Percentiles rank a stretch among this genome's conserved stretches.
phyloP scores from a whole-genome alignment of 1,139 yeast species.

The Barnettozyma hawaiiensis region DNA sequence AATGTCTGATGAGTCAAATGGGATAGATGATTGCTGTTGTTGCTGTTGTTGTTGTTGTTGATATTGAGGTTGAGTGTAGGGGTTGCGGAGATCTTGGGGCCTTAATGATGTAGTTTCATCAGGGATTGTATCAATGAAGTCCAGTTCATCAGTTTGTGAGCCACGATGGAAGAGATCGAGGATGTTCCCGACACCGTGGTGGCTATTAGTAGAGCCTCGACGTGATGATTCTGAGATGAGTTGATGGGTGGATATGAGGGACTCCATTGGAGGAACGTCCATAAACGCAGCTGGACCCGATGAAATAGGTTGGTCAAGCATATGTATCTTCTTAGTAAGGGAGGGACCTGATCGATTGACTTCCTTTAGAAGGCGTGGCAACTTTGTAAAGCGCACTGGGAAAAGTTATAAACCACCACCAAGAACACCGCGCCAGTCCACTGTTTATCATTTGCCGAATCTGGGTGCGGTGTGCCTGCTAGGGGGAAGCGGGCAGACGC shows the following conservation, averaged over 20 bases:
- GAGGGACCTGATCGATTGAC: no score
- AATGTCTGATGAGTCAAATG: not conserved
- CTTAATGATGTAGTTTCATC: not conserved
- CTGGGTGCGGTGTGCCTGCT: no score
- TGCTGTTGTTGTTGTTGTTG: not conserved
- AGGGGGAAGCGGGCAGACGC: no score
- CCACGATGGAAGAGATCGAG: not conserved
- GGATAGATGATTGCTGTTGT: not conserved
- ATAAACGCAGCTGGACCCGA: slow-evolving; percentile 2
- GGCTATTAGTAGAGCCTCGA: slow-evolving; percentile 2
- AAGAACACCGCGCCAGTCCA: no score
- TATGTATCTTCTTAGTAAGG: no score
- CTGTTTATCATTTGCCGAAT: no score
- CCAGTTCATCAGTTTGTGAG: not conserved
- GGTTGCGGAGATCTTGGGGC: not conserved
- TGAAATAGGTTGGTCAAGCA: not conserved
- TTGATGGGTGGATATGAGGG: slow-evolving; percentile 1
- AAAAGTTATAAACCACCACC: no score
- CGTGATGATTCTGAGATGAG: slow-evolving; percentile 1
- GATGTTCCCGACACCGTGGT: slow-evolving; percentile 3
- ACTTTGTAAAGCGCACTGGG: no score
- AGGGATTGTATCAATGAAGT: not conserved
- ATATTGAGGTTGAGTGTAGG: not conserved
- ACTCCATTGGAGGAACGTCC: slow-evolving; percentile 4
- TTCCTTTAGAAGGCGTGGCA: no score